Evolutionary conservation across 78 protist genomes (phyloP), one percentile per base, ranked within the genome.

Genomic region (Isochrysis galbana): DNA sequence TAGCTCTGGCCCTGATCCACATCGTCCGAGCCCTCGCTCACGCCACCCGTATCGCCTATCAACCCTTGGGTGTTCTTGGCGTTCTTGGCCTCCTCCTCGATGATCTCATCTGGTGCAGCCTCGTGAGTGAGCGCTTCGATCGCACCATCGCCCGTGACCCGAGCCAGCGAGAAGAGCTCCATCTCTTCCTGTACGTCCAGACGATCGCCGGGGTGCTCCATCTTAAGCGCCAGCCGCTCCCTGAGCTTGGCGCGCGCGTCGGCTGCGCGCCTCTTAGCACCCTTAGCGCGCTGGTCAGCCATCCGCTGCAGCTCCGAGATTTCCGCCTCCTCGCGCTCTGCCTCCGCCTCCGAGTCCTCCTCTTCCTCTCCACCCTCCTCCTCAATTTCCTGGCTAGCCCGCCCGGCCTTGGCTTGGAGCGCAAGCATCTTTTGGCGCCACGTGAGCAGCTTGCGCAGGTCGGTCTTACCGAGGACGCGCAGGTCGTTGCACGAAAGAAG

Each of bases 161-260:
- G 23, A 2, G 86, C 23, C 21, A 77, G 44, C 14, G 82, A 36
- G 92, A 93, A 93, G 61, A 93, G 92, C 90, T 86, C 44, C 1
- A 34, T 32, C n/a, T 93, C 95, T 25, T 25, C 47, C 42, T 14
- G 41, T n/a, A 41, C 36, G 38, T 88, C 92, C 47, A 29, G 47
- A 26, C 23, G 29, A 48, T 93, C 95, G 44, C 61, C 87, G 10
- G 92, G 95, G 11, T 72, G 34, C 47, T 41, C 92, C 92, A 93
- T 88, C 87, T 89, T 72, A 39, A 93, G 72, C 25, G 72, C 46
- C 32, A 93, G 90, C 19, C 92, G 92, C 82, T 89, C 93, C 36
- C 32, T 38, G 39, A 36, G 26, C 34, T 41, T 61, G n/a, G 72
- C 72, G 38, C 5, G 21, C 32, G 72, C 26, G 38, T 61, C 72